Conservation (phyloP, 2,329 filamentous ascomycete genomes). For the Cyphellophora attinorum region DNA sequence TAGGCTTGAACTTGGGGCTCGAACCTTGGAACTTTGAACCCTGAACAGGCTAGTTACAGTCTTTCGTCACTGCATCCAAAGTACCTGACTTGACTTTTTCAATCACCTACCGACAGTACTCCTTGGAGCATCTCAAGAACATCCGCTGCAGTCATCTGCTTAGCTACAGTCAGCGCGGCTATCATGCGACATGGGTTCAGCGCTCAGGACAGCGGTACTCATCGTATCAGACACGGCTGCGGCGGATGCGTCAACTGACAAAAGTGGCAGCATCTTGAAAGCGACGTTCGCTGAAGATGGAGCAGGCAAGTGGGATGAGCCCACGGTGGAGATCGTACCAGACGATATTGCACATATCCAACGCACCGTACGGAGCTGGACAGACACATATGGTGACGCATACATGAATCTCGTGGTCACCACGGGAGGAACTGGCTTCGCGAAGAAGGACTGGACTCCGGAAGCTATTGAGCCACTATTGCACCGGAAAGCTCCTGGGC, state of each 20-base stretch:
- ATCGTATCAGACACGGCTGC: conserved; percentile 87
- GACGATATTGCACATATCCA: conserved; percentile 72
- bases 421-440: conserved; percentile 90
- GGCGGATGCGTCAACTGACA: conserved; percentile 68
- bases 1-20: no score
- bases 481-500: conserved; percentile 74
- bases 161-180: no score
- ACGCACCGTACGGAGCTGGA: conserved; percentile 59
- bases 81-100: no score
- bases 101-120: no score
- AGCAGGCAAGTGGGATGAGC: conserved; percentile 60
- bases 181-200: no score
- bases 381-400: conserved; percentile 46
- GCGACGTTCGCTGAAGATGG: conserved; percentile 60
- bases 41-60: no score
- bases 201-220: conserved; percentile 67
- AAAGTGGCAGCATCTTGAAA: conserved; percentile 56
- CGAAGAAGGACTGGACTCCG: conserved; percentile 73
- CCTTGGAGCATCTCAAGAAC: no score
- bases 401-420: conserved; percentile 66
- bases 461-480: conserved; percentile 78
- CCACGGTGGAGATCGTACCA: conserved; percentile 63
- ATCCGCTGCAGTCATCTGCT: no score
- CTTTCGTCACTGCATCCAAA: no score
- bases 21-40: no score